Conservation (phyloP, 371 early-diverging fungal species). For the Rhizopus stolonifer region DNA sequence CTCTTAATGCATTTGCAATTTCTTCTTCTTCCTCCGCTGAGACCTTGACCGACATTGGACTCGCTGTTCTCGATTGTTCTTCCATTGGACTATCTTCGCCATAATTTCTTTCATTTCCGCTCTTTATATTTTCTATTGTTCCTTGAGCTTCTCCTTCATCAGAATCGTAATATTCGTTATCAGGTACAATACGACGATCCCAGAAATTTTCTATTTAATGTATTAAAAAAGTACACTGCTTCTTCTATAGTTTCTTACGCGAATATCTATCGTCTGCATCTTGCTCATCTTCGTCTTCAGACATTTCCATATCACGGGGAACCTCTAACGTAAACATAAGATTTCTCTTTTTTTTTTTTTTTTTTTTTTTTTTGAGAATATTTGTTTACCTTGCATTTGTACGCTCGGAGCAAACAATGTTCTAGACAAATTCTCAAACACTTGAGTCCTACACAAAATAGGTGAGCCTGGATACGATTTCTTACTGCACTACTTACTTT, state of each 20-base stretch:
- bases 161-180: constrained; percentile 67
- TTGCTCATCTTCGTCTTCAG: constrained; percentile 56
- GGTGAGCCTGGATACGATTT: too few species aligned
- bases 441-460: constrained; percentile 33
- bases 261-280: constrained; percentile 54
- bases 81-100: constrained; percentile 9
- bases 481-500: constrained; percentile 48
- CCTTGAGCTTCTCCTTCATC: constrained; percentile 64
- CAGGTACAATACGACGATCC: constrained; percentile 63
- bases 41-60: constrained; percentile 12
- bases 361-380: background rate
- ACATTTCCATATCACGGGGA: constrained; percentile 42
- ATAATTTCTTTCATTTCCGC: constrained; percentile 35
- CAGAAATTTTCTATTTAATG: constrained; percentile 44
- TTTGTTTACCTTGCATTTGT: constrained; percentile 47
- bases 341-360: background rate
- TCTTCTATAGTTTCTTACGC: constrained; percentile 23
- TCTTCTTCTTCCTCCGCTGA: constrained; percentile 39
- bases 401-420: constrained; percentile 78
- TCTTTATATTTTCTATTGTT: constrained; percentile 18
- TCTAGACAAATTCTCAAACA: constrained; percentile 77
- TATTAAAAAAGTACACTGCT: background rate
- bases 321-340: constrained; percentile 30
- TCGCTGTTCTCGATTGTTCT: constrained; percentile 3
- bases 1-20: constrained; percentile 27